Evolutionary conservation across 2,329 filamentous ascomycete species (phyloP), one percentile per base, ranked within the genome.

Genomic region (Curvularia spicifera): DNA sequence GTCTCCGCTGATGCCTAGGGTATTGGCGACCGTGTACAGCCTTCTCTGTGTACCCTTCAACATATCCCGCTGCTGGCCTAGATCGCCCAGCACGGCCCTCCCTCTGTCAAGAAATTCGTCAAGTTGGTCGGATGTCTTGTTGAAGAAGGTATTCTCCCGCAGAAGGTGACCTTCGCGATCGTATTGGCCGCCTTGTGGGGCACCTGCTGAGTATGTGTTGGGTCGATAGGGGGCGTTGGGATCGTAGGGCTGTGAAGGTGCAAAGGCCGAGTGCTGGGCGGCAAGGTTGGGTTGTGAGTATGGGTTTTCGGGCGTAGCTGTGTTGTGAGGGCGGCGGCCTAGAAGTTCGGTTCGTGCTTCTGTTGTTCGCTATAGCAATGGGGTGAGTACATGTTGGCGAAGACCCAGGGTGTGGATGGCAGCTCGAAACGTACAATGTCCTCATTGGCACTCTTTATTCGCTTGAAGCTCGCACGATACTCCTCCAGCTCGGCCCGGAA

Each of bases 21-120:
- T 98, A 74, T 96, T 98, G 6, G 91, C 95, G 20, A 97, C 93
- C 68, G 87, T 94, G 74, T 98, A 98, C 49, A 99, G 82, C 74
- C 88, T 87, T 76, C 89, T 89, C 79, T 99, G 95, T 22, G 95
- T 98, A 51, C 89, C 91, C 81, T 99, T 99, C 63, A 99, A 83
- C 81, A 97, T 93, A 75, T 98, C 94, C 53, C 91, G 86, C 81
- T 99, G 95, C 71, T 95, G 85, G 3, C 91, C 90, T 55, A 99
- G 78, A 78, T 98, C 93, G 6, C 91, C 90, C 28, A 98, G 83
- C 37, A 99, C 95, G 0, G 93, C 91, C 72, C 96, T 88, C 0
- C 95, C 95, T 2, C 94, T 84, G 47, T 96, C 93, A 56, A 99
- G 86, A 73, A 97, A 99, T 67, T 98, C 94, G 74, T 99, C 95